Evolutionary conservation across 371 early-diverging fungal species (phyloP).

Genomic region (Dichotomocladium elegans): DNA sequence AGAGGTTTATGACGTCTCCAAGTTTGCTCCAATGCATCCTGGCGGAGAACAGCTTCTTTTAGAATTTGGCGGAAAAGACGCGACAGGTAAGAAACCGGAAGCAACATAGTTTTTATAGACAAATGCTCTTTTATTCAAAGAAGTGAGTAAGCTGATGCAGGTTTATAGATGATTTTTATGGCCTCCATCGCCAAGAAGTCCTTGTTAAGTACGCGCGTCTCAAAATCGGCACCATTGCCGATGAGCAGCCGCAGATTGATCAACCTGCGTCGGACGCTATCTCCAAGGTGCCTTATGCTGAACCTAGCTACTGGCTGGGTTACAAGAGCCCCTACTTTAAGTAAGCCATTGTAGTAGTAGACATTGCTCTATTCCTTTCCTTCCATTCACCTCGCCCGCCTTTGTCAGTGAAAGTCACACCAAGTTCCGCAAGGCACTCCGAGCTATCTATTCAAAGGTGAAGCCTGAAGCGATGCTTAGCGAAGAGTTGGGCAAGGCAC

Average conservation of each 20-base stretch:
- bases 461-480: slow-evolving; percentile 29
- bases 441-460: slow-evolving; percentile 35
- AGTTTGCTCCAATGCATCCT: slow-evolving; percentile 86
- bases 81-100: neutral
- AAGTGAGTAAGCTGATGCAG: neutral
- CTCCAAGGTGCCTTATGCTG: slow-evolving; percentile 61
- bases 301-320: slow-evolving; percentile 52
- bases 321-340: slow-evolving; percentile 59
- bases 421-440: slow-evolving; percentile 35
- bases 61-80: slow-evolving; percentile 39
- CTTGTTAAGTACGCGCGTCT: slow-evolving; percentile 41
- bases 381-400: neutral
- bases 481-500: slow-evolving; percentile 41
- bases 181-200: slow-evolving; percentile 68
- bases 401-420: slow-evolving; percentile 50
- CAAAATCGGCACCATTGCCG: slow-evolving; percentile 47
- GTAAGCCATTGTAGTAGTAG: slow-evolving; percentile 19
- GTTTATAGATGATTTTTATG: slow-evolving; percentile 48
- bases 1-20: slow-evolving; percentile 86
- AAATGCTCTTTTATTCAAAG: neutral
- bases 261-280: slow-evolving; percentile 29
- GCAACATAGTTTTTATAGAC: no score
- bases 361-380: neutral
- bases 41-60: slow-evolving; percentile 74
- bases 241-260: slow-evolving; percentile 24